Conservation (phyloP, 225 moss, liverwort and hornwort species). For the Antitrichia curtipendula region DNA sequence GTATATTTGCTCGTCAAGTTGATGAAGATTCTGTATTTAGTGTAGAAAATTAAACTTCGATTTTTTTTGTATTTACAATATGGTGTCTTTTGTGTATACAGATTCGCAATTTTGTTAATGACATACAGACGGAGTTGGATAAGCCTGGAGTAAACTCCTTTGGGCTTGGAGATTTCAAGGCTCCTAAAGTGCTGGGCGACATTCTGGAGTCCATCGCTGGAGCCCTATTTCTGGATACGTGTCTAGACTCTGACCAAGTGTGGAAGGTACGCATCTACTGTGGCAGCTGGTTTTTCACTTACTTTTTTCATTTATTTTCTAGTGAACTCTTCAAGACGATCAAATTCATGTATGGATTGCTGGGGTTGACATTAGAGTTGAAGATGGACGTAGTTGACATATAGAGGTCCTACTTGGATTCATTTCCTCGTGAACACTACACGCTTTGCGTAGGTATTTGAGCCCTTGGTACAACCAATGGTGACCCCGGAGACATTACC, state of each 20-base stretch:
- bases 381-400: not conserved
- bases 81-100: conserved; percentile 10
- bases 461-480: conserved; percentile 93
- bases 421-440: not conserved
- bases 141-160: conserved; percentile 99
- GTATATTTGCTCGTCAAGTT: not conserved
- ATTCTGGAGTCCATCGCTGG: conserved; percentile 97
- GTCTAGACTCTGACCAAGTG: conserved; percentile 69
- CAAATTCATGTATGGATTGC: not conserved
- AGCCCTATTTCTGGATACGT: conserved; percentile 79
- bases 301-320: not conserved
- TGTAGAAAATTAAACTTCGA: not conserved
- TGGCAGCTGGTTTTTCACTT: not conserved
- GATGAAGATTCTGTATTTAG: not conserved
- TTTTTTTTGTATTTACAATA: not conserved
- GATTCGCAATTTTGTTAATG: conserved; percentile 99
- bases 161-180: conserved; percentile 98
- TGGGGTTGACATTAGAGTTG: not conserved
- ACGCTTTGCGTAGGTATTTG: conserved; percentile 58
- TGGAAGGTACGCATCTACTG: conserved; percentile 57
- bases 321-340: not conserved
- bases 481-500: conserved; percentile 98
- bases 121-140: conserved; percentile 91
- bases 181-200: conserved; percentile 96
- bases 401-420: not conserved